These are phyloP conservation scores for Hanseniaspora valbyensis DNA, from an alignment of 805 yeast genomes.

Conservation along the genomic window DNA sequence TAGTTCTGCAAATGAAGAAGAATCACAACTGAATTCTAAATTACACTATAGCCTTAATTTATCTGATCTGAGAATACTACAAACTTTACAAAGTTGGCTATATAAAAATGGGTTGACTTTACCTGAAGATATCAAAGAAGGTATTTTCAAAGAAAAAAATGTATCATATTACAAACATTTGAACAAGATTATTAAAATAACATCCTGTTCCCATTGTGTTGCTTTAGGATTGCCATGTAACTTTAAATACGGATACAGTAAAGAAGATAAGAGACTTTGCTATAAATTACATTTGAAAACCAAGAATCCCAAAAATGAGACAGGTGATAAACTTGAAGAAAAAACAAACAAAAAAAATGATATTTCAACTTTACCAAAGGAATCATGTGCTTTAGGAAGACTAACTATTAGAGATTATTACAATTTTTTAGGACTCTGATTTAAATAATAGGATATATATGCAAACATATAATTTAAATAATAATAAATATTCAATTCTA, in stretches of 20 bases:
- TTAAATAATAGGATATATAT: neutral
- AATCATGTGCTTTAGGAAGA: neutral
- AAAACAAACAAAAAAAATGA: neutral
- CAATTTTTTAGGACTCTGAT: neutral
- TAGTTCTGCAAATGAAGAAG: neutral
- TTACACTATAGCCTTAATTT: neutral
- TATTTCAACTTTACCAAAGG: neutral
- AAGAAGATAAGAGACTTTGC: constrained; percentile 13
- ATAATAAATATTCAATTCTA: too few species aligned
- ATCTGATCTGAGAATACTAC: neutral
- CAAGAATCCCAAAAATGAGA: neutral
- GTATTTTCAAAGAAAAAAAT: neutral
- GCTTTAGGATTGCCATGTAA: neutral
- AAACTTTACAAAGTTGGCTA: neutral
- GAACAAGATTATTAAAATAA: constrained; percentile 5
- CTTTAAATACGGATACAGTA: constrained; percentile 11
- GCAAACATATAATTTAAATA: neutral
- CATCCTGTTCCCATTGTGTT: neutral
- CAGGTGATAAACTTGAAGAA: neutral
- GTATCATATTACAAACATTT: constrained; percentile 3
- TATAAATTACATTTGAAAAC: constrained; percentile 2
- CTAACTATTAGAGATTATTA: constrained; percentile 4
- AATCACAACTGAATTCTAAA: neutral
- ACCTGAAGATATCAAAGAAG: neutral
- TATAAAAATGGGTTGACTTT: neutral